Base-by-base conservation (phyloP, 495 filamentous ascomycete species). In the Aspergillus taichungensis region DNA sequence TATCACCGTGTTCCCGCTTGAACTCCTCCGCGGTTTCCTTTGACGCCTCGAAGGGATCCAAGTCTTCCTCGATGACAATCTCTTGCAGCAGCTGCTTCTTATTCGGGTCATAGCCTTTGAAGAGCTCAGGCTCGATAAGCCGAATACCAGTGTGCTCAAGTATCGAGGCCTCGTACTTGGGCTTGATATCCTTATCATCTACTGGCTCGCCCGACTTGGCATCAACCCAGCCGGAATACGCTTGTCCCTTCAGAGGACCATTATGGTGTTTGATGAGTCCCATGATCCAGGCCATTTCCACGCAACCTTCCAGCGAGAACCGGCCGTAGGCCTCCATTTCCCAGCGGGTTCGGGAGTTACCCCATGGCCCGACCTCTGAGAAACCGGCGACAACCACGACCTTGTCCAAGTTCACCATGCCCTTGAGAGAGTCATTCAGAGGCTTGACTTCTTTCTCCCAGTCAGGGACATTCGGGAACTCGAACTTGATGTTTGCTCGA, bases 281-380 rank as follows among this genome's bases (percentile, higher is more conserved):
- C 92, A 97, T 99, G 60, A 99, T 87, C 92, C 92, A 99, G 29
- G 92, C 88, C 92, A 99, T 97, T 67, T 99, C 92, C 46, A 99
- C 84, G 59, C 92, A 97, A 12, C 92, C 92, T 66, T 97, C 92
- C 12, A 97, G 80, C 12, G 94, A 97, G 72, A 99, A 99, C 57
- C 94, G 75, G 54, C 92, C 92, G 53, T 89, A 79, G 8, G 94
- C 88, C 67, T 99, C 92, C 90, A 97, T 99, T 68, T 99, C 89
- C 92, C 92, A 99, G 30, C 92, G 80, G 31, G 92, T 99, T 46
- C 94, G 81, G 1, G 94, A 87, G 69, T 96, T 99, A 69, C 92
- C 92, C 94, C 92, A 97, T 1, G 92, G 92, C 11, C 94, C 90
- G 49, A 97, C 81, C 63, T 99, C 92, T 30, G 94, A 77, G 62